These are phyloP conservation scores for Eimeria acervulina DNA, from an alignment of 169 alveolate genomes.

Conservation along the genomic window DNA sequence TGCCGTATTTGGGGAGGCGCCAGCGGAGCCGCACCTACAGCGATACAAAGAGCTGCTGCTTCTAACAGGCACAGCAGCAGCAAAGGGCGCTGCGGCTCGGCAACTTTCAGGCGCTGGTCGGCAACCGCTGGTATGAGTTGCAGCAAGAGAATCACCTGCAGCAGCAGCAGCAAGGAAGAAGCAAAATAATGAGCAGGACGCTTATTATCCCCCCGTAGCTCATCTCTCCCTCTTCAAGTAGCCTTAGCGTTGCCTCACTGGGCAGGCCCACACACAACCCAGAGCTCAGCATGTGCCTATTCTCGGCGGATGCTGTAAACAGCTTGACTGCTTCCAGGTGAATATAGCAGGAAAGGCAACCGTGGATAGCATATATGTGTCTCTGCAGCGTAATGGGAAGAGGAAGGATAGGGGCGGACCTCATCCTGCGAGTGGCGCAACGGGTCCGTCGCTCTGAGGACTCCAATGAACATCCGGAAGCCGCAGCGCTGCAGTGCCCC, in stretches of 20 bases:
- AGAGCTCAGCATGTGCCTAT: not conserved
- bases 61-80: constrained; percentile 54
- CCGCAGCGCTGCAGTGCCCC: constrained; percentile 68
- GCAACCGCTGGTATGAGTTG: constrained; percentile 53
- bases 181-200: constrained; percentile 9
- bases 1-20: constrained; percentile 37
- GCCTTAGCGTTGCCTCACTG: not conserved
- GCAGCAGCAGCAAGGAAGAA: not conserved
- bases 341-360: not conserved
- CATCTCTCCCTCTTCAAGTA: not conserved
- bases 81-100: constrained; percentile 63
- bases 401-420: not conserved
- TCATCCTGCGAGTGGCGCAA: constrained; percentile 56
- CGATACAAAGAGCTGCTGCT: constrained; percentile 34
- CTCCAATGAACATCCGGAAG: constrained; percentile 40
- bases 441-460: constrained; percentile 63
- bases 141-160: constrained; percentile 39
- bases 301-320: not conserved
- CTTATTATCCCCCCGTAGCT: not conserved
- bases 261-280: not conserved
- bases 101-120: constrained; percentile 43
- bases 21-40: constrained; percentile 31
- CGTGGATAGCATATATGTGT: not conserved
- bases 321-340: not conserved
- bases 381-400: not conserved